Evolutionary conservation across 495 filamentous ascomycete species (phyloP), one percentile per base, ranked within the genome.

Genomic region (Arthonia radiata): DNA sequence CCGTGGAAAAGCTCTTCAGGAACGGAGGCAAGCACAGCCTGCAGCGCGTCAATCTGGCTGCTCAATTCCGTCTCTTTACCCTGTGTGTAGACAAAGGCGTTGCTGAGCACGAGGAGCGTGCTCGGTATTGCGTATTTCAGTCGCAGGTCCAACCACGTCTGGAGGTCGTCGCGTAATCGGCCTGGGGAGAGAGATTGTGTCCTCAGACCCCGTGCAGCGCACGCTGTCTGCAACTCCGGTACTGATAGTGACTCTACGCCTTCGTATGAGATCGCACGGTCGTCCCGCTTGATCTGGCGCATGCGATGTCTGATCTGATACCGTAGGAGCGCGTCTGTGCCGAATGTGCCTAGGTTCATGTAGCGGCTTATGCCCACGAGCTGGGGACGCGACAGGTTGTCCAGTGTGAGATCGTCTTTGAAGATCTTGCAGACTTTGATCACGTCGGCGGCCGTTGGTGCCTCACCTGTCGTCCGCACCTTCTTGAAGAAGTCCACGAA

Each of bases 361-460:
- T 99, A 99, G 11, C 79, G 75, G 56, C 83, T 91, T 63, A 99
- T 99, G 19, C 67, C 90, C 14, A 99, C 86, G 18, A 99, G 57
- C 46, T 99, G 86, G 11, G 86, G 83, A 26, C 86, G 65, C 2
- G 83, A 93, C 38, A 99, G 52, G 48, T 94, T 94, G 66, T 99
- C 86, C 10, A 99, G 62, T 0, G 86, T 99, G 33, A 99, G 42
- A 45, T 99, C 86, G 48, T 99, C 86, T 50, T 86, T 91, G 61
- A 99, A 99, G 41, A 91, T 72, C 61, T 99, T 90, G 70, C 89
- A 94, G 30, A 99, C 86, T 53, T 82, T 92, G 53, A 99, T 91
- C 33, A 99, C 75, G 43, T 94, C 86, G 33, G 74, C 64, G 23
- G 67, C 67, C 9, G 77, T 81, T 0, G 89, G 89, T 15, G 66